Base-by-base conservation (phyloP, 2,329 filamentous ascomycete genomes). In the Fusarium algeriense region DNA sequence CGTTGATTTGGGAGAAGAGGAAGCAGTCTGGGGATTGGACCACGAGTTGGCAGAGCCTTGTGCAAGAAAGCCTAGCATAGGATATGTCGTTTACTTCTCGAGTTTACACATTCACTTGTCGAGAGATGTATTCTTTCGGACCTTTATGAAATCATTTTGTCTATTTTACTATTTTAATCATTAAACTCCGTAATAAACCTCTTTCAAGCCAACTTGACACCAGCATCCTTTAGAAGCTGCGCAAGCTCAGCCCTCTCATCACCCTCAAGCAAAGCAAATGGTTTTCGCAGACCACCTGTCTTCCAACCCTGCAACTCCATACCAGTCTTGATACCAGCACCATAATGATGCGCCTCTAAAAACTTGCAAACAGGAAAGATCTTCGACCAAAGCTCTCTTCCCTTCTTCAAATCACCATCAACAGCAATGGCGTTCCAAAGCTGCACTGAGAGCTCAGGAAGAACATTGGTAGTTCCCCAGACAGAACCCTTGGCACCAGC, bases 331-430 rank as follows among this genome's bases (percentile, higher is more conserved):
- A 86, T 81, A 10, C 83, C 83, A 9, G 82, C 77, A 0, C 80
- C 78, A 64, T 87, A 87, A 58, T 85, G 85, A 52, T 85, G 78
- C 7, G 81, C 78, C 74, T 87, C 85, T 8, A 87, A 70, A 44
- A 86, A 84, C 73, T 85, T 85, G 78, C 85, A 86, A 9, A 86
- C 76, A 2, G 85, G 85, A 62, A 79, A 86, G 8, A 84, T 83
- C 77, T 85, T 85, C 19, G 77, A 74, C 85, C 85, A 87, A 15
- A 86, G 54, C 76, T 85, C 81, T 1, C 84, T 78, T 0, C 83
- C 84, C 44, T 75, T 78, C 67, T 80, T 77, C 30, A 86, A 58
- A 59, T 87, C 84, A 0, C 79, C 78, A 23, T 82, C 59, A 7
- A 73, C 67, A 15, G 74, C 75, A 12, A 87, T 64, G 0, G 84